These are phyloP conservation scores for Tuctoria greenei DNA, from an alignment of 176 grass and related monocot genomes.

Conservation along the genomic window DNA sequence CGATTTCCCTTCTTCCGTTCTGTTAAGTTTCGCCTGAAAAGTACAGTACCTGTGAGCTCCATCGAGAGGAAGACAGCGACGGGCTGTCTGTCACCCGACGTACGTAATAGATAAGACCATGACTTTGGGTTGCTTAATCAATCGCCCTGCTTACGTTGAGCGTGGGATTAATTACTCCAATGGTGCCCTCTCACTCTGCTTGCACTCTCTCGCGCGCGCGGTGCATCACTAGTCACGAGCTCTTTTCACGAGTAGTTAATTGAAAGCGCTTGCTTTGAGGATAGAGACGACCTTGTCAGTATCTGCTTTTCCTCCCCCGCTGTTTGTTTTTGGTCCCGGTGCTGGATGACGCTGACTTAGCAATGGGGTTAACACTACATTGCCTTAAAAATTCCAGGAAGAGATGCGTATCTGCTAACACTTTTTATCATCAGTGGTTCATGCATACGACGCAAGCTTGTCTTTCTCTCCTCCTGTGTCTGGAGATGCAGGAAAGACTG, in stretches of 20 bases:
- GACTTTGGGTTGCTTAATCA: conserved; percentile 26
- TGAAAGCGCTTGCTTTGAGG: conserved; percentile 16
- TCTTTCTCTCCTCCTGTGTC: neutral
- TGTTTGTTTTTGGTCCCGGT: neutral
- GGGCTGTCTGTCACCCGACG: neutral
- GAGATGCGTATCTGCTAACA: conserved; percentile 1
- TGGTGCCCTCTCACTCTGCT: conserved; percentile 10
- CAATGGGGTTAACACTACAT: neutral
- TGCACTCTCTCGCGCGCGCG: neutral
- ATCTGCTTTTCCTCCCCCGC: neutral
- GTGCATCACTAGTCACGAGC: neutral
- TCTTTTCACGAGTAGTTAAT: neutral
- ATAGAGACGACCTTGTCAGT: neutral
- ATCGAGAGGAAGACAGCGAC: conserved; percentile 13
- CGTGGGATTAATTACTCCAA: conserved; percentile 16
- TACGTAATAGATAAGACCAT: conserved; percentile 45
- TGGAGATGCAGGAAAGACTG: neutral
- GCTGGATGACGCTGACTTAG: neutral
- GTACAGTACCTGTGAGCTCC: conserved; percentile 26
- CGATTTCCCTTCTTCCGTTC: neutral
- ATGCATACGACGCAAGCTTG: neutral
- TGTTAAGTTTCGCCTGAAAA: conserved; percentile 16
- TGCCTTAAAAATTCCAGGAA: neutral
- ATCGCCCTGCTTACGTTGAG: conserved; percentile 29
- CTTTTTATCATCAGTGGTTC: neutral